Evolutionary conservation across 2,329 filamentous ascomycete genomes (phyloP).

Genomic region (Pezicula neosporulosa): DNA sequence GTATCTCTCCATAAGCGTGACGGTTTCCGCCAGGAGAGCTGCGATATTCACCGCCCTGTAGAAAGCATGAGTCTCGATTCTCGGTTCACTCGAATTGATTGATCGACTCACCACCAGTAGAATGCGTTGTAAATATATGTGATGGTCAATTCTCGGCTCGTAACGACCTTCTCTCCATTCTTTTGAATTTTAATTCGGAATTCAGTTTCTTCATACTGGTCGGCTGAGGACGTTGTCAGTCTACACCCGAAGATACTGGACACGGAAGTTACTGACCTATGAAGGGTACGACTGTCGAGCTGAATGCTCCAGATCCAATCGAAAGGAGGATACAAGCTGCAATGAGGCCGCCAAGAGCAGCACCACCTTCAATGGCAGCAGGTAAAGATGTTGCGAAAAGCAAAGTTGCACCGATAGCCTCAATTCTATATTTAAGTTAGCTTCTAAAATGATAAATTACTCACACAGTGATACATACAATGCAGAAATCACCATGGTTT

Average conservation of each 20-base stretch:
- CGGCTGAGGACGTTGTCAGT: conserved; percentile 28
- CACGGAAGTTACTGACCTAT: conserved; percentile 31
- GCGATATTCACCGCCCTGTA: too few relatives aligned
- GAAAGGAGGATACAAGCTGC: conserved; percentile 54
- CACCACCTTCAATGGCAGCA: conserved; percentile 42
- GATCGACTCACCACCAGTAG: too few relatives aligned
- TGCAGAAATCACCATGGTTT: conserved; percentile 50
- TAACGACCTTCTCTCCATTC: too few relatives aligned
- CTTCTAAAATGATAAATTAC: background rate
- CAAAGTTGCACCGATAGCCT: conserved; percentile 50
- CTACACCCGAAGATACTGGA: conserved; percentile 41
- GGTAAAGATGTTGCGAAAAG: conserved; percentile 53
- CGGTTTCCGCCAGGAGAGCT: too few relatives aligned
- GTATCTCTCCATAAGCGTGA: too few relatives aligned
- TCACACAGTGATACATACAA: conserved; percentile 10
- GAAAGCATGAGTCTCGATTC: too few relatives aligned
- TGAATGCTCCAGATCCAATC: conserved; percentile 58
- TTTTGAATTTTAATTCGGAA: conserved; percentile 23
- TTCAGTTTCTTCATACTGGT: conserved; percentile 40
- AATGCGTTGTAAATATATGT: too few relatives aligned
- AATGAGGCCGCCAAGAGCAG: conserved; percentile 52
- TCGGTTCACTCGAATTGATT: too few relatives aligned
- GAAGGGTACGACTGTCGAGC: conserved; percentile 61
- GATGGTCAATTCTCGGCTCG: too few relatives aligned
- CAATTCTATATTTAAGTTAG: conserved; percentile 28